Base-by-base conservation (phyloP, 306 rosid genomes). In the Prinsepia uniflora region DNA sequence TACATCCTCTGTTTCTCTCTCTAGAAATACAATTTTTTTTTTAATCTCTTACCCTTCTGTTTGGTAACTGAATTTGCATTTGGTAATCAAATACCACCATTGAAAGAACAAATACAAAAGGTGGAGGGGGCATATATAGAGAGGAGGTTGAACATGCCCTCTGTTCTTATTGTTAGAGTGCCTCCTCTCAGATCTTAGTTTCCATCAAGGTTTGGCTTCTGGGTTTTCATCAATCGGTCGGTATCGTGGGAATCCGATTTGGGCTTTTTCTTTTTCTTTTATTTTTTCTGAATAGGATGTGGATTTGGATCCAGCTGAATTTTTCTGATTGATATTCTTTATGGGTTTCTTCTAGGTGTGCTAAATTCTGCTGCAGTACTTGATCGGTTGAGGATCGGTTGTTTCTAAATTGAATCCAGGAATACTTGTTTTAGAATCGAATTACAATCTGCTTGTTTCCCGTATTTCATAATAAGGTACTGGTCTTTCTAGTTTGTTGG, bases 111-210 rank as follows among this genome's bases (percentile, higher is more conserved):
- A 84, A 77, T 24, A 71, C 67, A 83, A 79, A 80, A 81, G 78
- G 42, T 54, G 86, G 72, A 82, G 86, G 88, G 86, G 90, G 91
- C 89, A 80, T 77, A 68, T 58, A 72, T 39, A 74, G 71, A 79
- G 80, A 76, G 79, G 86, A 89, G 83, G 85, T 72, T 82, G 96
- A 88, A 80, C 86, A 86, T 87, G 72, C 81, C 84, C 82, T 85
- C 82, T 84, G 85, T 87, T 86, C 86, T 79, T 83, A 84, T 73
- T 80, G 88, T 83, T 78, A 78, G 77, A 76, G 85, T 87, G 88
- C 92, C 91, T 90, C 94, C 97, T 90, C 91, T 87, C 91, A 89
- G 96, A 91, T 91, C 97, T 89, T 86, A 76, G 73, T 62, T 67
- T 66, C 63, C 55, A 48, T 70, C 56, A 70, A 80, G 88, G 87